These are phyloP conservation scores for Venturia effusa DNA, from an alignment of 2,329 filamentous ascomycete genomes.

Conservation along the genomic window DNA sequence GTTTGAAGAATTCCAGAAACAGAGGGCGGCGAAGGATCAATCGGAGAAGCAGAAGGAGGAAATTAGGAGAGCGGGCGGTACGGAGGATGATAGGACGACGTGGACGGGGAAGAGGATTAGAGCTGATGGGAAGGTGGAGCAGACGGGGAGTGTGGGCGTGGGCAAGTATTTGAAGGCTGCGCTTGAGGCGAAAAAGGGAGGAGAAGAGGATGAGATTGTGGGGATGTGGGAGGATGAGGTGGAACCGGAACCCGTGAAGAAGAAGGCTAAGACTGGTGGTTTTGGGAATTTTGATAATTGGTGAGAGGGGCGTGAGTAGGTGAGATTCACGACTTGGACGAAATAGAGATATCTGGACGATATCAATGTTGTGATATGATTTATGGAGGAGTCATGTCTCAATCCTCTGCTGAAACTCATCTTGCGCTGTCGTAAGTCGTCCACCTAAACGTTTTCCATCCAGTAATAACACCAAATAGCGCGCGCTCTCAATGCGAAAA, in stretches of 20 bases:
- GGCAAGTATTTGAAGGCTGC: conserved; percentile 76
- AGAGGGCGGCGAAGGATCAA: conserved; percentile 43
- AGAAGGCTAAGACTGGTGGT: conserved; percentile 67
- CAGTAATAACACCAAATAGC: background rate
- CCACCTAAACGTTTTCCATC: background rate
- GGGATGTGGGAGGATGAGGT: conserved; percentile 50
- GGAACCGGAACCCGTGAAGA: conserved; percentile 58
- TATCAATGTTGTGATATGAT: background rate
- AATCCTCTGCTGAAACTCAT: background rate
- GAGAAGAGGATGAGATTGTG: conserved; percentile 33
- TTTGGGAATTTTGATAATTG: conserved; percentile 95
- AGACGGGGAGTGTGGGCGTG: conserved; percentile 40
- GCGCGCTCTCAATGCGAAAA: background rate
- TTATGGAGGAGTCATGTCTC: no score
- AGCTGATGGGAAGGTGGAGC: conserved; percentile 48
- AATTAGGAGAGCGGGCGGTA: conserved; percentile 54
- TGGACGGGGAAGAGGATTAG: conserved; percentile 93
- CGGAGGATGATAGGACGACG: conserved; percentile 79
- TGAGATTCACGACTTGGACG: background rate
- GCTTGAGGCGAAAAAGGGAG: conserved; percentile 22
- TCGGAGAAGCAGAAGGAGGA: conserved; percentile 54
- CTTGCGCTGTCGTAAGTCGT: background rate
- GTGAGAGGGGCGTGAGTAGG: conserved; percentile 33
- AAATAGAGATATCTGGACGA: background rate
- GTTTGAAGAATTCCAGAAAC: conserved; percentile 82